Evolutionary conservation across 2,329 filamentous ascomycete genomes (phyloP), one percentile per base, ranked within the genome.

Genomic region (Juglanconis sp.): DNA sequence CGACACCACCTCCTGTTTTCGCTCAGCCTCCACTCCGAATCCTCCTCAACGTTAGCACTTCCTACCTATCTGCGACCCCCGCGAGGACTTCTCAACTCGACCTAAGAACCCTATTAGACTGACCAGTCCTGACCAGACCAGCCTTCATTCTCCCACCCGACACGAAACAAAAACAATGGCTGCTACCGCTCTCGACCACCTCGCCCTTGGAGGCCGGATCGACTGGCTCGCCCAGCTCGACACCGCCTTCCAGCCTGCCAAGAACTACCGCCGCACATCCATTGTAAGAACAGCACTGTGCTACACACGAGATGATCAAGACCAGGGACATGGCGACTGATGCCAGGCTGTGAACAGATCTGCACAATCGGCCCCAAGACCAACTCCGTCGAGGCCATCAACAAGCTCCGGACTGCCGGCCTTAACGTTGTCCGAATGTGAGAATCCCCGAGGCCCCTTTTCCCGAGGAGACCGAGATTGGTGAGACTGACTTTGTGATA

Each of bases 361-460:
- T 92, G 94, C 82, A 98, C 95, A 71, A 98, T 99, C 75, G 95
- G 95, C 65, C 95, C 95, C 74, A 99, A 98, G 88, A 99, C 95
- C 70, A 99, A 99, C 85, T 96, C 92, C 42, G 89, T 93, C 61
- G 91, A 97, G 82, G 93, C 92, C 78, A 96, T 99, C 81, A 98
- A 98, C 80, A 85, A 88, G 76, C 90, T 99, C 71, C 91, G 94
- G 76, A 85, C 84, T 73, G 89, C 89, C 67, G 95, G 95, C 79
- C 88, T 98, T 72, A 98, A 98, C 80, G 92, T 99, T 68, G 95
- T 98, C 69, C 94, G 95, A 81, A 99, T 99, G 95, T 99, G 99
- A 57, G 61, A 7, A 31, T 44, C 17, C 48, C 30, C 54, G 38
- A 63, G 17, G 34, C 11, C 42, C 34, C 4, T 15, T 5, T 11